Percentiles rank a stretch among this genome's conserved stretches.
phyloP scores from a whole-genome alignment of 306 rosid species.

The Heteromeles arbutifolia region DNA sequence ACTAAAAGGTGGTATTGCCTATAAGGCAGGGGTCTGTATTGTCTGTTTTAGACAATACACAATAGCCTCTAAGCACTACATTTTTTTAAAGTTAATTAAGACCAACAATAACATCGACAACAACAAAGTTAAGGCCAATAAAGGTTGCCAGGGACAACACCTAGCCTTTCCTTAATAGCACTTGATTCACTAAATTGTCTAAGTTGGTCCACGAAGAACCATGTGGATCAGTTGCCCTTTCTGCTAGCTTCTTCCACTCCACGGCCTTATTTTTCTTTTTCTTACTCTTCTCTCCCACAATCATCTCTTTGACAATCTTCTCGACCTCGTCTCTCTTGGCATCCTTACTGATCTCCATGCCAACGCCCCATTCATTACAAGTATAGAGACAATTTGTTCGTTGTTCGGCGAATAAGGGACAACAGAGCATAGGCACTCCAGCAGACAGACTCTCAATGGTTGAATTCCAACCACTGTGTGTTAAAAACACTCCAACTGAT shows the following conservation, averaged over 20 bases:
- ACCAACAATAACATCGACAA: too few relatives aligned
- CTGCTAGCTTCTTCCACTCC: not conserved
- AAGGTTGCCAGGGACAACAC: too few relatives aligned
- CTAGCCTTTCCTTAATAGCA: not conserved
- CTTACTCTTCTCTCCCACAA: slow-evolving; percentile 6
- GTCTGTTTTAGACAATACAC: too few relatives aligned
- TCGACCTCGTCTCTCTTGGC: slow-evolving; percentile 2
- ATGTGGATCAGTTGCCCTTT: not conserved
- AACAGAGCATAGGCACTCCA: slow-evolving; percentile 8
- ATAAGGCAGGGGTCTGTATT: too few relatives aligned
- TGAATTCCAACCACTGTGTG: not conserved
- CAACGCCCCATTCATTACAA: slow-evolving; percentile 8
- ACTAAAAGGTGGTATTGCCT: too few relatives aligned
- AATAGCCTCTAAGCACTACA: too few relatives aligned
- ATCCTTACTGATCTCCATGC: not conserved
- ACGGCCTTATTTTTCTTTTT: not conserved
- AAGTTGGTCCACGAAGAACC: not conserved
- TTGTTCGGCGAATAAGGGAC: not conserved
- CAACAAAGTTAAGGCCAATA: too few relatives aligned
- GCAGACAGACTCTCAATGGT: slow-evolving; percentile 9
- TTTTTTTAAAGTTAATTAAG: too few relatives aligned
- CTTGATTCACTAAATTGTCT: not conserved
- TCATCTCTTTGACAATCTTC: not conserved
- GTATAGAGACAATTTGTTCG: not conserved
- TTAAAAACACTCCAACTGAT: not conserved